Conservation (phyloP, 768 basidiomycete genomes). For the Termitomyces sp. region DNA sequence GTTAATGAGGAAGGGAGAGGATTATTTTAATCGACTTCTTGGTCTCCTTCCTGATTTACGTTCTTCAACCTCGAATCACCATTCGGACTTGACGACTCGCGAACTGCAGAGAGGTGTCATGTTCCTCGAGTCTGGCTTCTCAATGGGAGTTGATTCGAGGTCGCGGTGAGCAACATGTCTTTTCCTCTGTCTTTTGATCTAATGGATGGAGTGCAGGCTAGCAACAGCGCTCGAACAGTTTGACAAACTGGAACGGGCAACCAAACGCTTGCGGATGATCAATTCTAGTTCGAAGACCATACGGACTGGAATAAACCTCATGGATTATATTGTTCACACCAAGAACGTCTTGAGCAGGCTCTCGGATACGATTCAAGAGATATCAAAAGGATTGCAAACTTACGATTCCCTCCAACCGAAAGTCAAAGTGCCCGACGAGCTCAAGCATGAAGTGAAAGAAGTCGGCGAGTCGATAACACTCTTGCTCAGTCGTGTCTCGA, state of each 20-base stretch:
- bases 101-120: conserved; percentile 79
- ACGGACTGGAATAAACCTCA: conserved; percentile 5
- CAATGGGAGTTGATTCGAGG: conserved; percentile 57
- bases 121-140: conserved; percentile 75
- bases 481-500: conserved; percentile 20
- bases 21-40: conserved; percentile 61
- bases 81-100: conserved; percentile 78
- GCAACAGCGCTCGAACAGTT: conserved; percentile 18
- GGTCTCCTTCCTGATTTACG: conserved; percentile 64
- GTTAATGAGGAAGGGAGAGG: conserved; percentile 41
- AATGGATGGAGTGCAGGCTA: conserved; percentile 21
- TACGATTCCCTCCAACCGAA: conserved; percentile 29
- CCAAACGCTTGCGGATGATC: conserved; percentile 22
- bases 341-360: conserved; percentile 26
- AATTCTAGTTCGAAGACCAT: conserved; percentile 9
- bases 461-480: conserved; percentile 18
- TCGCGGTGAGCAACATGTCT: conserved; percentile 46
- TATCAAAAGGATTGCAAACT: conserved; percentile 24
- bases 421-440: conserved; percentile 13
- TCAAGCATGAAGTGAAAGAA: conserved; percentile 22
- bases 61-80: conserved; percentile 59
- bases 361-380: conserved; percentile 31
- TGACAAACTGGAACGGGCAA: conserved; percentile 17
- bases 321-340: conserved; percentile 14
- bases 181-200: not conserved